Base-by-base conservation (phyloP, 2,329 filamentous ascomycete genomes). In the Cytospora piceicola region DNA sequence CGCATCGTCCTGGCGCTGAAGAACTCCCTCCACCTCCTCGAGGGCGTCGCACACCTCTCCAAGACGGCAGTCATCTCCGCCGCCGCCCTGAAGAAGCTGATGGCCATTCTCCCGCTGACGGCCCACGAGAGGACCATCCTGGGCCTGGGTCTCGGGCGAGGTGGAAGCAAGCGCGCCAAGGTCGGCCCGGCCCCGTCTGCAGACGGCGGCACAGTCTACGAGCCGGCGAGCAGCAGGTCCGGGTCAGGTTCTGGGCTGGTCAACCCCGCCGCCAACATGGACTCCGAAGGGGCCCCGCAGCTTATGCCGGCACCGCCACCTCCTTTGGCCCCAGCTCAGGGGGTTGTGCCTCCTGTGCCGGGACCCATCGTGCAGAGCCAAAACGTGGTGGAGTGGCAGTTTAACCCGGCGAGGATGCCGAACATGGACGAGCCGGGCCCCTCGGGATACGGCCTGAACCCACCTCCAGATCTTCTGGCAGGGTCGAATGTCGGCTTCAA, bases 21-120 rank as follows among this genome's bases (percentile, higher is more conserved):
- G 24, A 54, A 46, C 29, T 36, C 60, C 7, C n/a, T 63, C 6
- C 32, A 30, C 12, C 46, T 56, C 5, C 20, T 63, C n/a, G 60
- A 63, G 24, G 53, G 34, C 11, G 60, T 63, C 24, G 30, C 46
- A 15, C 51, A 63, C 36, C 60, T 63, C 22, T 55, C 60, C 32
- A 49, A 56, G 53, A 63, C 60, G 34, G 60, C 60, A 15, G 51
- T 63, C 32, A 56, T 63, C 8, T 55, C 60, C 3, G 49, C 27
- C 51, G 36, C 52, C 15, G 52, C 55, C 27, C 60, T 63, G 30
- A 63, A 34, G 52, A 54, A 63, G 36, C 60, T 63, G 15, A 30
- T 63, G 34, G 30, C 34, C 29, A 34, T 34, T 27, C 52, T 63
- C 4, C 52, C 60, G 22, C 36, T 63, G 22, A 55, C 60, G 17